phyloP scores from a whole-genome alignment of 768 basidiomycete species.

The Daedaleopsis sinensis region DNA sequence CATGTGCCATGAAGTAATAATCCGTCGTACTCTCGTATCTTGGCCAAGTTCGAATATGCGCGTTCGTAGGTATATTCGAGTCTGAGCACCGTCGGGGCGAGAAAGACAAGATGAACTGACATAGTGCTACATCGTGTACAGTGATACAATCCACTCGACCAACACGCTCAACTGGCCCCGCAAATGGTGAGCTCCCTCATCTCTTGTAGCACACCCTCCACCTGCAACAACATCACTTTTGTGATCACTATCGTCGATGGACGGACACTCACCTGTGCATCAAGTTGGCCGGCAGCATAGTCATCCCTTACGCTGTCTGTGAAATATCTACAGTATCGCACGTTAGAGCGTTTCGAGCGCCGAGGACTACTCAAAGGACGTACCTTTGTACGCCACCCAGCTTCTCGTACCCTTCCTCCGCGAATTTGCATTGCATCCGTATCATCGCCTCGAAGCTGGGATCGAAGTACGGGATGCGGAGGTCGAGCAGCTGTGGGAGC shows the following conservation, averaged over 20 bases:
- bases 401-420: conserved; percentile 98
- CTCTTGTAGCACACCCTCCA: conserved; percentile 96
- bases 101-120: not conserved
- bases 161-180: conserved; percentile 48
- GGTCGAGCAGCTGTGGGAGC: conserved; percentile 89
- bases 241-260: not conserved
- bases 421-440: conserved; percentile 95
- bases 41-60: not conserved
- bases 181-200: conserved; percentile 97
- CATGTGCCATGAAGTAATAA: not conserved
- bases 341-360: not conserved
- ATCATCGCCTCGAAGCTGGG: conserved; percentile 99
- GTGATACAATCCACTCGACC: conserved; percentile 6
- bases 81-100: not conserved
- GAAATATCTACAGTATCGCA: conserved; percentile 65
- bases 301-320: conserved; percentile 90
- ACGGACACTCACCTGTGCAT: conserved; percentile 71
- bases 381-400: conserved; percentile 91
- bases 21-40: not conserved
- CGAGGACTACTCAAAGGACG: conserved; percentile 7
- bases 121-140: conserved; percentile 8
- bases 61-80: not conserved
- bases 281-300: conserved; percentile 94
- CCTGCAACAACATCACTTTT: conserved; percentile 42
- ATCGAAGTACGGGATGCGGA: conserved; percentile 97